phyloP scores from a whole-genome alignment of 257 asterid genomes.

The Penstemon barbatus region DNA sequence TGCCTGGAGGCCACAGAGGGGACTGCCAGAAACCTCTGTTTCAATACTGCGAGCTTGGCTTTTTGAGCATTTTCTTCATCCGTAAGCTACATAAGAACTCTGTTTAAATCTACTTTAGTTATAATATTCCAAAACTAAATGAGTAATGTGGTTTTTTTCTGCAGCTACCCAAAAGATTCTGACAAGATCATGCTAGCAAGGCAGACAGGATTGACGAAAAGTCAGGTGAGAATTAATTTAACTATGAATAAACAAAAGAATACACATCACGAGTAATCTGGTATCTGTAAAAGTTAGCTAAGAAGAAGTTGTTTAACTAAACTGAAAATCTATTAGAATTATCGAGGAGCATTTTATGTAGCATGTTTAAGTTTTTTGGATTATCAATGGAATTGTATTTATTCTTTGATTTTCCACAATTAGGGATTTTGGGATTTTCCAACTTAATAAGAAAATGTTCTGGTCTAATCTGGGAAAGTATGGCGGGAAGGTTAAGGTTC shows the following conservation, averaged over 20 bases:
- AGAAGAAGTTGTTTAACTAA: not conserved
- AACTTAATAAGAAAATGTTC: too few species aligned
- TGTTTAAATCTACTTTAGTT: not conserved
- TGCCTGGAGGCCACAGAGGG: conserved; percentile 96
- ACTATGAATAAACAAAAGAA: not conserved
- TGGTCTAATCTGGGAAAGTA: too few species aligned
- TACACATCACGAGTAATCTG: not conserved
- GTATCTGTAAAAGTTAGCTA: not conserved
- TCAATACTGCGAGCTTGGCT: conserved; percentile 88
- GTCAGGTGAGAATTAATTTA: conserved; percentile 60
- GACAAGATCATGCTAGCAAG: conserved; percentile 90
- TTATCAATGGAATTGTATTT: too few species aligned
- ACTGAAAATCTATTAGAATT: not conserved
- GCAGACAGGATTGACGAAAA: conserved; percentile 85
- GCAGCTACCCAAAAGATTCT: conserved; percentile 86
- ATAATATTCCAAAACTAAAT: not conserved
- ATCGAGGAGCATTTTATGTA: too few species aligned
- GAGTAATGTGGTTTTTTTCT: conserved; percentile 17
- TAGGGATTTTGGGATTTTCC: too few species aligned
- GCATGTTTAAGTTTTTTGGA: too few species aligned
- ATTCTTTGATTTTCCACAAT: too few species aligned
- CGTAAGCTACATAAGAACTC: conserved; percentile 42
- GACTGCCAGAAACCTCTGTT: conserved; percentile 81
- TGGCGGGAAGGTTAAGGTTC: too few species aligned
- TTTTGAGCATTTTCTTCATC: conserved; percentile 91